Percentiles rank a stretch among this genome's conserved stretches.
phyloP scores from a whole-genome alignment of 2,329 filamentous ascomycete genomes.

The Alternaria hordeiaustralica region DNA sequence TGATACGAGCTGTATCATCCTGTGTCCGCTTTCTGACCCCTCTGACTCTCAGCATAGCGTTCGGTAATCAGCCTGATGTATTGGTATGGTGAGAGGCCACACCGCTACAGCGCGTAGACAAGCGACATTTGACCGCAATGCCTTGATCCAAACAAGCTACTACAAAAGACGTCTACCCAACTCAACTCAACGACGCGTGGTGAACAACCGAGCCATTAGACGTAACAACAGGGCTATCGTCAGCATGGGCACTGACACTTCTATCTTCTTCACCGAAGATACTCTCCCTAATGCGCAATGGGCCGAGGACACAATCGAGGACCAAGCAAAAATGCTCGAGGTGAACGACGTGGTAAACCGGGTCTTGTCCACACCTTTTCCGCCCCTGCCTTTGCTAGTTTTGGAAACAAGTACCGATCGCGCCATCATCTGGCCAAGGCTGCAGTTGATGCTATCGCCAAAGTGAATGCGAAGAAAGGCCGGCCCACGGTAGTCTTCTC shows the following conservation, averaged over 20 bases:
- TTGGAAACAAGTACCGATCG: background rate
- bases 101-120: background rate
- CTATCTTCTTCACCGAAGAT: too few relatives aligned
- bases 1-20: background rate
- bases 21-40: background rate
- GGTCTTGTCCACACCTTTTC: background rate
- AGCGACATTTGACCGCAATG: background rate
- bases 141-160: background rate
- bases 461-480: background rate
- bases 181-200: too few relatives aligned
- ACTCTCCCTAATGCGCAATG: too few relatives aligned
- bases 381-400: background rate
- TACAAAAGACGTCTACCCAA: too few relatives aligned
- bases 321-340: too few relatives aligned
- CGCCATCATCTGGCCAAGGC: background rate
- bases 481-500: background rate
- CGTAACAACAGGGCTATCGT: too few relatives aligned
- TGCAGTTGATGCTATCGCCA: background rate
- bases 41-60: background rate
- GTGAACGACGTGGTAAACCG: too few relatives aligned
- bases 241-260: too few relatives aligned
- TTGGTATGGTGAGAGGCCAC: background rate
- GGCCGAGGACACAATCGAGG: too few relatives aligned
- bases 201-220: too few relatives aligned
- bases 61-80: background rate